Percentiles rank a stretch among this genome's conserved stretches.
phyloP scores from a whole-genome alignment of 768 basidiomycete species.

The Megacollybia marginata region DNA sequence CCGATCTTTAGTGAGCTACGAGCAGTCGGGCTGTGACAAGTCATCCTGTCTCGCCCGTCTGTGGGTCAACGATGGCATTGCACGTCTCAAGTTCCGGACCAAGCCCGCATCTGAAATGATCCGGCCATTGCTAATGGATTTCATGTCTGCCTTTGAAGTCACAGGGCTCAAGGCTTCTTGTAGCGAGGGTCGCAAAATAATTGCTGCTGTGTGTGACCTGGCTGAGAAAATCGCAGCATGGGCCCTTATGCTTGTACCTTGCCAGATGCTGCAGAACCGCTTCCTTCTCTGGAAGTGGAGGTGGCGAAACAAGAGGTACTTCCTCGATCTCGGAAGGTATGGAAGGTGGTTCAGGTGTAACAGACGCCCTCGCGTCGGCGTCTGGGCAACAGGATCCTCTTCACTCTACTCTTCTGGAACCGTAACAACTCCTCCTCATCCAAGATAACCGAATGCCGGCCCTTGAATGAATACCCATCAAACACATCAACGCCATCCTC shows the following conservation, averaged over 20 bases:
- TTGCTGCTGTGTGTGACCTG: constrained; percentile 22
- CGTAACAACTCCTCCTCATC: constrained; percentile 69
- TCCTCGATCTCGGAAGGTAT: constrained; percentile 25
- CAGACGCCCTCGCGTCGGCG: no score
- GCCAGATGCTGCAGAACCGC: no score
- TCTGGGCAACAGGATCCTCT: constrained; percentile 14
- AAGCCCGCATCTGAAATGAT: constrained; percentile 36
- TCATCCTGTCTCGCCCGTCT: no score
- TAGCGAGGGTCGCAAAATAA: constrained; percentile 25
- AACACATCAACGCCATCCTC: constrained; percentile 78
- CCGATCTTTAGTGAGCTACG: no score
- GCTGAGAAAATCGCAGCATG: constrained; percentile 20
- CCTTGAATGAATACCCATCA: constrained; percentile 93
- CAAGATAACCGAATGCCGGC: constrained; percentile 72
- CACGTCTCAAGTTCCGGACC: constrained; percentile 34
- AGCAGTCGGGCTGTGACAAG: no score
- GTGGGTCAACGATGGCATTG: no score
- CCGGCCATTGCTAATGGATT: constrained; percentile 29
- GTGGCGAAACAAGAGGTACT: constrained; percentile 4
- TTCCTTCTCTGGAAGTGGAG: constrained; percentile 1
- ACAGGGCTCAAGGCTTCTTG: constrained; percentile 15
- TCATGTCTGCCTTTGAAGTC: constrained; percentile 23
- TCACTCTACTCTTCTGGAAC: constrained; percentile 53
- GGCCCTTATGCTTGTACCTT: no score
- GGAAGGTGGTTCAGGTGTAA: no score